Evolutionary conservation across 306 rosid species (phyloP), one percentile per base, ranked within the genome.

Genomic region (Cotoneaster glaucophyllus): DNA sequence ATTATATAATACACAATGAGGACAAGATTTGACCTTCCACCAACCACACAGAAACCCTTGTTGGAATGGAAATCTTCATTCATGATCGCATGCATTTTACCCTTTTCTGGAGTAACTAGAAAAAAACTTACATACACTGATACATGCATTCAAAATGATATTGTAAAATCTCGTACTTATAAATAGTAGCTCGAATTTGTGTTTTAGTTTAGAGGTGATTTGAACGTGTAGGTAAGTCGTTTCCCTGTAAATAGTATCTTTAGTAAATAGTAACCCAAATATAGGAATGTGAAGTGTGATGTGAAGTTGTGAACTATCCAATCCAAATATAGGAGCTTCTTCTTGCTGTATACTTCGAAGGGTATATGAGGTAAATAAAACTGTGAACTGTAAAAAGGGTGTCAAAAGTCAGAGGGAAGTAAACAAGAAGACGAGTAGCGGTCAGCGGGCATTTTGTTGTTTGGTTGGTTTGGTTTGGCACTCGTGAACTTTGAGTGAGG

Each of bases 11-110:
- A 18, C 68, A 17, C 43, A 17, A 3, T 31, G 68, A 71, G 31
- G 75, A 39, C 77, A 44, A 8, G 86, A 86, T 86, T 90, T 85
- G 91, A 90, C 91, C 67, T 85, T 77, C 50, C 76, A 85, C 73
- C 81, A 14, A 50, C 80, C 59, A 69, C 73, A 72, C 76, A 71
- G 9, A 4, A 73, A 67, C 72, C 64, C 75, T 69, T 61, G 48
- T 70, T 17, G 24, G 37, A 26, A 62, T 74, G 44, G 69, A 80
- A 80, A 59, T 29, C 25, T 59, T 15, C 77, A 76, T 75, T 76
- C 70, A 69, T 6, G n/a, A 19, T n/a, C 50, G 14, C 29, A 53
- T 54, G 44, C 66, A 62, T 62, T 62, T 62, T 24, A 22, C 64
- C 8, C 1, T 58, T 24, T 58, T 24, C 64, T 24, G 1, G 21